A percentile compares a stretch with the other conserved stretches of the same genome.
Evolutionary conservation across 1,284 basidiomycete species (phyloP).

Genomic region (Macrocystidia cucumis): DNA sequence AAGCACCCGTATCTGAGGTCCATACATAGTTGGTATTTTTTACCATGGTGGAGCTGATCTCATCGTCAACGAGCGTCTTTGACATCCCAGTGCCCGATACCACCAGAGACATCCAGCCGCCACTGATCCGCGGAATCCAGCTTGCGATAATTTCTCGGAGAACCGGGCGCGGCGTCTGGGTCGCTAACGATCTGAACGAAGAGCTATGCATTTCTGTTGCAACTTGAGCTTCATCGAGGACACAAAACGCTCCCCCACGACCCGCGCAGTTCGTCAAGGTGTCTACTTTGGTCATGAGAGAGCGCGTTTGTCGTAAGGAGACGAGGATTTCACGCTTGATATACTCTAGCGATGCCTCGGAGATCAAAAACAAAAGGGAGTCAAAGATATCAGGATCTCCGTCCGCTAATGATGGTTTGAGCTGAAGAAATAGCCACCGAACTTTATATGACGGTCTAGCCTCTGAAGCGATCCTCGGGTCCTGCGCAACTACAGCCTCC

Average conservation of each 20-base stretch:
- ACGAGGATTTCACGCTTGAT: too few relatives aligned
- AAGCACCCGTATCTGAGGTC: conserved; percentile 33
- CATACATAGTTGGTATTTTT: conserved; percentile 32
- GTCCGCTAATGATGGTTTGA: conserved; percentile 26
- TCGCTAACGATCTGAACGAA: conserved; percentile 27
- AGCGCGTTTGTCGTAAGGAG: conserved; percentile 22
- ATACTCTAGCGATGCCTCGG: conserved; percentile 19
- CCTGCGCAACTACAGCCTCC: conserved; percentile 19
- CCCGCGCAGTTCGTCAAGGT: too few relatives aligned
- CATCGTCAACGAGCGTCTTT: conserved; percentile 32
- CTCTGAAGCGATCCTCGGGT: conserved; percentile 8
- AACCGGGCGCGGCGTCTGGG: conserved; percentile 23
- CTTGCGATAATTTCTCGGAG: conserved; percentile 31
- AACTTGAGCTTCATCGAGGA: conserved; percentile 33
- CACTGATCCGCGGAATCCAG: conserved; percentile 25
- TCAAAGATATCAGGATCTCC: conserved; percentile 29
- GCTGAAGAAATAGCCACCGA: conserved; percentile 32
- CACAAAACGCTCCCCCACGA: conserved; percentile 19
- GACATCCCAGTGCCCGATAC: conserved; percentile 34
- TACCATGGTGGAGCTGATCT: conserved; percentile 32
- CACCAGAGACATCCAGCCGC: conserved; percentile 30
- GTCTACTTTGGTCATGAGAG: too few relatives aligned
- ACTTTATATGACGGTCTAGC: conserved; percentile 16
- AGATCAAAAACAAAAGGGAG: conserved; percentile 21
- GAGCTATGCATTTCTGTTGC: conserved; percentile 25